Conservation (phyloP, 2,329 filamentous ascomycete genomes). For the Aspergillus tubingensis region DNA sequence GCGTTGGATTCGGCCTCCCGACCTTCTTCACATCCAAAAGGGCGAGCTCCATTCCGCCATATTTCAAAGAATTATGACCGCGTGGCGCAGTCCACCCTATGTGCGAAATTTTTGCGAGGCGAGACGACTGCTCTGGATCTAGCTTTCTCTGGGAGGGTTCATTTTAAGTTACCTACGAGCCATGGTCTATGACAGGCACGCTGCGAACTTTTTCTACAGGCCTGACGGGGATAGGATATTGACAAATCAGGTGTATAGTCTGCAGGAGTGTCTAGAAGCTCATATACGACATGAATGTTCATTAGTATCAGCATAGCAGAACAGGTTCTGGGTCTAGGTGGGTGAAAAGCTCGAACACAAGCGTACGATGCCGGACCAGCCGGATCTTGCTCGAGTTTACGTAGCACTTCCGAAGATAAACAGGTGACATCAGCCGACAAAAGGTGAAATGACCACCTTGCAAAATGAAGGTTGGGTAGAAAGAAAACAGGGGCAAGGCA, state of each 20-base stretch:
- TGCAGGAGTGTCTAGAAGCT: neutral
- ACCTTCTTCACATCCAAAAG: neutral
- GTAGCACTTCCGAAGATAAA: neutral
- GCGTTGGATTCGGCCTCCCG: neutral
- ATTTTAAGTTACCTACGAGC: neutral
- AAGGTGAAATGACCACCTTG: neutral
- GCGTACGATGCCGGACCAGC: neutral
- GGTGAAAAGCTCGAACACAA: neutral
- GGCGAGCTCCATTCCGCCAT: neutral
- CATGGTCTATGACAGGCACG: neutral
- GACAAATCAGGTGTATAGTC: neutral
- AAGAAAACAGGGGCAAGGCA: neutral
- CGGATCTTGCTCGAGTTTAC: neutral
- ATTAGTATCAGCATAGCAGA: neutral
- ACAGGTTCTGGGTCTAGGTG: neutral
- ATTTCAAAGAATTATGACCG: neutral
- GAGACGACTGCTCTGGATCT: neutral
- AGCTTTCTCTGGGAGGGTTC: neutral
- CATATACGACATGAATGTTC: neutral
- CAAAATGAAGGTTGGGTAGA: neutral
- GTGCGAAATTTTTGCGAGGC: neutral
- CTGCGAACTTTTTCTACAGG: neutral
- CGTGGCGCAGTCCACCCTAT: neutral
- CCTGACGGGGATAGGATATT: neutral
- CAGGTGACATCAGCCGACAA: neutral